Evolutionary conservation across 2,329 filamentous ascomycete species (phyloP).

Genomic region (Fusarium sulawesiense): DNA sequence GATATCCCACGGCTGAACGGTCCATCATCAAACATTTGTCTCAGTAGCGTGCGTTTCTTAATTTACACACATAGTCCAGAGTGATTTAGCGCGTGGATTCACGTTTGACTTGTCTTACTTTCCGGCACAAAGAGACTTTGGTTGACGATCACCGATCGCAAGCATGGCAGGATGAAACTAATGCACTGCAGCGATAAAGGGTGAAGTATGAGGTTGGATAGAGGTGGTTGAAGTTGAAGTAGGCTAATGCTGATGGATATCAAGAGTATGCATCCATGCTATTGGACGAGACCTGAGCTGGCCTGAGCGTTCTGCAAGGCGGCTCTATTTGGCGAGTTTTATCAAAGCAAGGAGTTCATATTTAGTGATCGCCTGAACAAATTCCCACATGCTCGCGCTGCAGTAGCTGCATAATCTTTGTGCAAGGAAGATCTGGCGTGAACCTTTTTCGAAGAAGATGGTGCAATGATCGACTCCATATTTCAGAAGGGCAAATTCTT

Average conservation of each 20-base stretch:
- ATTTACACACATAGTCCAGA: slow-evolving; percentile 33
- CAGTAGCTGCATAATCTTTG: slow-evolving; percentile 32
- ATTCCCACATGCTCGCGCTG: slow-evolving; percentile 4
- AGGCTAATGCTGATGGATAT: slow-evolving; percentile 3
- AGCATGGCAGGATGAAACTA: not conserved
- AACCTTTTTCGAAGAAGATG: slow-evolving; percentile 7
- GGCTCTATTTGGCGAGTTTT: slow-evolving; percentile 24
- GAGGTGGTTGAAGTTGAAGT: slow-evolving; percentile 4
- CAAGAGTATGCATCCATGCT: slow-evolving; percentile 24
- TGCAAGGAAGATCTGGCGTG: slow-evolving; percentile 31
- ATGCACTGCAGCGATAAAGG: slow-evolving; percentile 4
- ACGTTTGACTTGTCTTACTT: slow-evolving; percentile 37
- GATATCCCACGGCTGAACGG: slow-evolving; percentile 8
- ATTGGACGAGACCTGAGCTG: not conserved
- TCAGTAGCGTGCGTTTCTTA: slow-evolving; percentile 31
- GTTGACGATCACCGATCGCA: slow-evolving; percentile 22
- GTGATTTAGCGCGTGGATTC: not conserved
- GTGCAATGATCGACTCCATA: slow-evolving; percentile 9
- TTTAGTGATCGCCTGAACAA: slow-evolving; percentile 23
- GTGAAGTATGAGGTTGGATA: slow-evolving; percentile 3
- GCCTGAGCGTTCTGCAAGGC: slow-evolving; percentile 43
- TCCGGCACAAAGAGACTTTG: slow-evolving; percentile 6
- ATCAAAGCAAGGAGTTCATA: slow-evolving; percentile 37
- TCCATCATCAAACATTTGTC: slow-evolving; percentile 30
- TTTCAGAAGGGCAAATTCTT: slow-evolving; percentile 1